A percentile compares a stretch with the other conserved stretches of the same genome.
These are phyloP conservation scores for Hypoxylon sp. DNA, from an alignment of 2,329 filamentous ascomycete species.

Conservation along the genomic window DNA sequence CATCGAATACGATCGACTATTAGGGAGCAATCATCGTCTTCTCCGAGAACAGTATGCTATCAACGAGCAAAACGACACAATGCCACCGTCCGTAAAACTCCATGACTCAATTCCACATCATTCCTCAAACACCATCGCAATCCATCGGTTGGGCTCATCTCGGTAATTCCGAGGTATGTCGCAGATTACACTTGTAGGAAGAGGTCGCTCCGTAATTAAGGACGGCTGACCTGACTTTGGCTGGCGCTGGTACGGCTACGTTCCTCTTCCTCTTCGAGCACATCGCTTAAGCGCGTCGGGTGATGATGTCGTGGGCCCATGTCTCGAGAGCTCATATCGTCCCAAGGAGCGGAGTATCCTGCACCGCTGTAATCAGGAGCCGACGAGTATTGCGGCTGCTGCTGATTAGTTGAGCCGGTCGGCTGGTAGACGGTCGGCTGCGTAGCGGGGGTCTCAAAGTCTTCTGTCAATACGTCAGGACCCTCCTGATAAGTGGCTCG, in stretches of 20 bases:
- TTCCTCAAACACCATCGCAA: not conserved
- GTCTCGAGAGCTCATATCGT: conserved; percentile 61
- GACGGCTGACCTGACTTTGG: conserved; percentile 67
- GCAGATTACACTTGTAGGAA: not conserved
- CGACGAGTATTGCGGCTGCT: conserved; percentile 49
- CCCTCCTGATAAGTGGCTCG: conserved; percentile 56
- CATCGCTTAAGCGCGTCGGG: conserved; percentile 87
- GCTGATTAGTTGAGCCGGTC: conserved; percentile 41
- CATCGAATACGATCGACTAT: conserved; percentile 17
- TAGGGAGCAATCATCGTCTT: conserved; percentile 5
- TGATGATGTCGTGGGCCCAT: conserved; percentile 80
- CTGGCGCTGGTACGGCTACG: conserved; percentile 77
- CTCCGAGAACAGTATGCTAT: conserved; percentile 14
- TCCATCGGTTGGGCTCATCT: not conserved
- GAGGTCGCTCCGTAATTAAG: conserved; percentile 21
- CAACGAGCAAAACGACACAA: conserved; percentile 11
- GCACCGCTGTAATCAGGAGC: conserved; percentile 71
- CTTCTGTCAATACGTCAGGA: conserved; percentile 64
- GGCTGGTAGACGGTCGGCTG: conserved; percentile 46
- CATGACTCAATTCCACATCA: not conserved
- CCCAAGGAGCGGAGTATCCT: conserved; percentile 76
- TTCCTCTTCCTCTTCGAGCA: conserved; percentile 86
- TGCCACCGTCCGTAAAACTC: conserved; percentile 5
- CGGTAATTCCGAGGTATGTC: not conserved
- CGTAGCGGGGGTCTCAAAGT: conserved; percentile 64